Percentiles rank a stretch among this genome's conserved stretches.
Evolutionary conservation across 2,329 filamentous ascomycete genomes (phyloP).

Genomic region (Fusarium sublunatum): DNA sequence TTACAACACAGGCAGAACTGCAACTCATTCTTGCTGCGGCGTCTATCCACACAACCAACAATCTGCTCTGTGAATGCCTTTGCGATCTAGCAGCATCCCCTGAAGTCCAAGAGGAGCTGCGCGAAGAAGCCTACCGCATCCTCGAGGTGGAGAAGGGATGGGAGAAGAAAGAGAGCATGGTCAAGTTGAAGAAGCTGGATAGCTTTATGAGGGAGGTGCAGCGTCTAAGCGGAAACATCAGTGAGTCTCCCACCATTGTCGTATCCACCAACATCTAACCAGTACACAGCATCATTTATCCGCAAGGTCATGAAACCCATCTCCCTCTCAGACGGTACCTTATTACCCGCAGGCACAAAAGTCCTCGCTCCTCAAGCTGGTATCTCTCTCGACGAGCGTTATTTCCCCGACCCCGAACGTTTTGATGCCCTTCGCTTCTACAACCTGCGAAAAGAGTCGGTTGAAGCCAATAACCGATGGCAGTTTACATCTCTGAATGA

Average conservation of each 20-base stretch:
- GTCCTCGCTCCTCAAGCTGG: constrained; percentile 56
- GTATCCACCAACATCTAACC: constrained; percentile 30
- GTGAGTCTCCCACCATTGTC: constrained; percentile 45
- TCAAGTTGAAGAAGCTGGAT: constrained; percentile 59
- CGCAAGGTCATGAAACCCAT: constrained; percentile 60
- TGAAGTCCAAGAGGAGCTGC: constrained; percentile 60
- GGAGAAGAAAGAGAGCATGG: constrained; percentile 57
- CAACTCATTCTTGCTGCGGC: constrained; percentile 59
- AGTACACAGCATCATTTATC: constrained; percentile 55
- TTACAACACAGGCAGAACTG: constrained; percentile 54
- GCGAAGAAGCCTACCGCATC: constrained; percentile 59
- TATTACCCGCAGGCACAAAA: constrained; percentile 57
- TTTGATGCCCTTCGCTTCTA: constrained; percentile 64
- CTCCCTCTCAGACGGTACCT: constrained; percentile 58
- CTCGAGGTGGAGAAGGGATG: constrained; percentile 56
- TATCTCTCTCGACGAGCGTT: constrained; percentile 55
- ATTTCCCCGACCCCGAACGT: constrained; percentile 55
- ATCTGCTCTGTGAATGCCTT: constrained; percentile 60
- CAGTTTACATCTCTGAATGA: constrained; percentile 58
- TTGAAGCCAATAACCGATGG: constrained; percentile 54
- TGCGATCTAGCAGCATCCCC: constrained; percentile 62
- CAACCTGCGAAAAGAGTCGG: constrained; percentile 54
- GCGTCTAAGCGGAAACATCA: constrained; percentile 56
- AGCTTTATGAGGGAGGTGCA: constrained; percentile 61
- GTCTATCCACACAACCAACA: constrained; percentile 59